phyloP scores from a whole-genome alignment of 192 early-diverging fungal species.

The Chytriomyces sp. region DNA sequence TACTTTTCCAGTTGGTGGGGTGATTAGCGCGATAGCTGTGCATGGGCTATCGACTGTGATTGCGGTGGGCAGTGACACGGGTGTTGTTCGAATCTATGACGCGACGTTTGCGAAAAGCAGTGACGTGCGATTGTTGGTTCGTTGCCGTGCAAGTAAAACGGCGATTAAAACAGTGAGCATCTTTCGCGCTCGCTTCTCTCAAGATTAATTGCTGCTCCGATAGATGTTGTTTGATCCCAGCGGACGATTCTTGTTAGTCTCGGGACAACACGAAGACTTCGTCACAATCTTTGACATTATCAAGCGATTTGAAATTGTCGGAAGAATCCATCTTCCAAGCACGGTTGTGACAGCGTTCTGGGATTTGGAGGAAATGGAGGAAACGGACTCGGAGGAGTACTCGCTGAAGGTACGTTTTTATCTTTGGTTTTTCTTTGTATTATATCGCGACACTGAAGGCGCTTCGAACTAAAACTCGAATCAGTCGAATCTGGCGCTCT shows the following conservation, averaged over 20 bases:
- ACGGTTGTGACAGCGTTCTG: conserved; percentile 35
- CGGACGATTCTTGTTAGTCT: conserved; percentile 43
- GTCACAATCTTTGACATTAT: conserved; percentile 40
- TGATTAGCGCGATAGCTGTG: conserved; percentile 19
- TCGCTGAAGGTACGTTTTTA: neutral
- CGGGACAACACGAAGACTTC: conserved; percentile 24
- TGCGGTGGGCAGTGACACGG: conserved; percentile 44
- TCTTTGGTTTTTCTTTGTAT: neutral
- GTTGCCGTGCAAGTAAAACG: conserved; percentile 28
- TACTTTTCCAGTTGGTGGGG: neutral
- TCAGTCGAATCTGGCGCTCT: conserved; percentile 6
- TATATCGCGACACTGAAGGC: neutral
- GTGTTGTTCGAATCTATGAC: conserved; percentile 47
- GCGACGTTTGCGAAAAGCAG: conserved; percentile 13
- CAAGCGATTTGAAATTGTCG: conserved; percentile 36
- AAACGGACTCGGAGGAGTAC: neutral
- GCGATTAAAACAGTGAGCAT: conserved; percentile 30
- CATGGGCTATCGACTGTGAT: conserved; percentile 37
- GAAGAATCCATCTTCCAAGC: conserved; percentile 29
- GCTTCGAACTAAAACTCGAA: neutral
- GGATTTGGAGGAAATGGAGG: conserved; percentile 48
- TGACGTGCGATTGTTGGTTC: conserved; percentile 38
- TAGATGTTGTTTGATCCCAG: conserved; percentile 52
- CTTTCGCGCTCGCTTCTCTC: neutral
- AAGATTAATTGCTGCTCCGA: neutral